Evolutionary conservation across 2,329 filamentous ascomycete genomes (phyloP), one percentile per base, ranked within the genome.

Genomic region (Plenodomus tracheiphilus): DNA sequence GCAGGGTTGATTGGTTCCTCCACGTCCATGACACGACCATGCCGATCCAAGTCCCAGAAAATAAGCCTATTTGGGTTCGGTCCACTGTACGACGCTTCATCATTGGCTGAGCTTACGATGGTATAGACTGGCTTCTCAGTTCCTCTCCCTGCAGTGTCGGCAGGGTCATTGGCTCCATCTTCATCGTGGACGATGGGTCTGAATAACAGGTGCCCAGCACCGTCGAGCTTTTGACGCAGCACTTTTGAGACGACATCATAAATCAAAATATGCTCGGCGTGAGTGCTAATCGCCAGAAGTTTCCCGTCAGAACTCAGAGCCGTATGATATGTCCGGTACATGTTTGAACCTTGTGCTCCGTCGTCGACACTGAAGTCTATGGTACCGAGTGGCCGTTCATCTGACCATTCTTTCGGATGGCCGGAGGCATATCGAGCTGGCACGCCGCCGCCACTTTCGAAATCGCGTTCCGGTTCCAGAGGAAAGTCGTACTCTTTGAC

Each of bases 21-120:
- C 30, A 64, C 58, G 28, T 62, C 63, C 0, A 69, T 30, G 15
- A 61, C 42, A 17, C 62, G 62, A 1, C 65, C 66, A 25, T 65
- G 51, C 16, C 54, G 49, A 22, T 68, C 62, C 1, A 69, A 47
- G 8, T 68, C 63, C 63, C 65, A 69, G 22, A 69, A 44, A 1
- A 62, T 56, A 4, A 69, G 53, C 22, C 46, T 44, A 25, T 49
- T 47, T 4, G 44, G 15, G 25, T 41, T n/a, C 8, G 15, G 17
- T 9, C 5, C 21, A 18, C 17, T 10, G 1, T 44, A 46, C 13
- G 28, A 25, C 3, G 40, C 40, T 28, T 40, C 41, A 13, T 54
- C 41, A 3, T 49, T 35, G 10, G 56, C 39, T 20, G 50, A 56
- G 46, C 61, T 59, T 11, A 62, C 16, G 6, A 68, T 45, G 19